A percentile compares a stretch with the other conserved stretches of the same genome.
These are phyloP conservation scores for Endothia cerciana DNA, from an alignment of 2,329 filamentous ascomycete genomes.

Conservation along the genomic window DNA sequence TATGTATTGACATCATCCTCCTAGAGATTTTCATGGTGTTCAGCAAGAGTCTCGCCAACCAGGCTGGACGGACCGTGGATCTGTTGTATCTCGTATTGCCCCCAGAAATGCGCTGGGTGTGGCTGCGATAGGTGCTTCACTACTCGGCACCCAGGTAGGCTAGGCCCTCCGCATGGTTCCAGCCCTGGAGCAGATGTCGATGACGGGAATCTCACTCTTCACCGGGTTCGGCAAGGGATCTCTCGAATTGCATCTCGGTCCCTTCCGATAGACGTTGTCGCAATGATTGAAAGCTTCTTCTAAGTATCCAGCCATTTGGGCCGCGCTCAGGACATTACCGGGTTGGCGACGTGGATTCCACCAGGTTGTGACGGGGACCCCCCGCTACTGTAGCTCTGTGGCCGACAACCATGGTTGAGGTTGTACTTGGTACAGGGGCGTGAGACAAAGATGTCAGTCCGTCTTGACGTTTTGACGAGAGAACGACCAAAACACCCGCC, in stretches of 20 bases:
- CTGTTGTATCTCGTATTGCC: background rate
- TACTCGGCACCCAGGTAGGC: too few relatives aligned
- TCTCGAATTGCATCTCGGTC: background rate
- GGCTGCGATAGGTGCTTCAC: conserved; percentile 1
- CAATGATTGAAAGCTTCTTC: background rate
- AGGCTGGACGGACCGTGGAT: background rate
- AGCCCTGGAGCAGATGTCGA: background rate
- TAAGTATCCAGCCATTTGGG: background rate
- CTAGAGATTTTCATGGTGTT: background rate
- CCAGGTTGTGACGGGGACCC: background rate
- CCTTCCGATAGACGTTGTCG: background rate
- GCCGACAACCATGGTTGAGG: background rate
- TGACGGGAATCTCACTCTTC: background rate
- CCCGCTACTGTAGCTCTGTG: background rate
- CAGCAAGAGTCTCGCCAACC: background rate
- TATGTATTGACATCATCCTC: background rate
- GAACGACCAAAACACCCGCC: background rate
- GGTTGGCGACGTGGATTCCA: background rate
- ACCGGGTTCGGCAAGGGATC: background rate
- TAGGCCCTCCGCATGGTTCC: background rate
- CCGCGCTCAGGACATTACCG: background rate
- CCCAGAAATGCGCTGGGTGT: background rate
- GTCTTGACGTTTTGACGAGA: background rate
- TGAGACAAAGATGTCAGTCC: background rate
- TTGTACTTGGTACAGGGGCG: background rate